Evolutionary conservation across 495 filamentous ascomycete species (phyloP).

Genomic region (Viridothelium virens): DNA sequence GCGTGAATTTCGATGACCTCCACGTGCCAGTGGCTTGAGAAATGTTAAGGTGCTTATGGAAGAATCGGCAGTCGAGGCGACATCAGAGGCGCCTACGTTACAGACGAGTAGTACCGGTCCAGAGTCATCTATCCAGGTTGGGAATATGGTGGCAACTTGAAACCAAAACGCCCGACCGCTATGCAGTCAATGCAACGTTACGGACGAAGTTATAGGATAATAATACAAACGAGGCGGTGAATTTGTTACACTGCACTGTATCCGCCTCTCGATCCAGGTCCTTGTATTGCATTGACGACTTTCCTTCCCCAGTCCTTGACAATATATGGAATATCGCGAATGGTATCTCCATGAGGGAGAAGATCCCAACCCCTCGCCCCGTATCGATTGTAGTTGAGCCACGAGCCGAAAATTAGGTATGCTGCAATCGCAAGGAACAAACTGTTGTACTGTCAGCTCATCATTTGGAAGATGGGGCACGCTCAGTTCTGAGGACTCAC

Average conservation of each 20-base stretch:
- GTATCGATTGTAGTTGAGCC: slow-evolving; percentile 98
- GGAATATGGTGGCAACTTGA: not conserved
- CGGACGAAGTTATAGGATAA: not conserved
- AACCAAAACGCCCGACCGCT: not conserved
- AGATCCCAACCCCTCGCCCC: slow-evolving; percentile 93
- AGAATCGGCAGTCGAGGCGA: not conserved
- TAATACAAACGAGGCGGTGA: not conserved
- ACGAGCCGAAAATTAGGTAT: slow-evolving; percentile 96
- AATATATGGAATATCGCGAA: slow-evolving; percentile 87
- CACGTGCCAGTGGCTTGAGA: not conserved
- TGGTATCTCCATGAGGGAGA: slow-evolving; percentile 83
- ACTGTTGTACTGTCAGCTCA: slow-evolving; percentile 38
- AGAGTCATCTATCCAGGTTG: too few species aligned
- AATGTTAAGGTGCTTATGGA: not conserved
- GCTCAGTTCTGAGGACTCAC: slow-evolving; percentile 47
- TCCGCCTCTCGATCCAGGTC: slow-evolving; percentile 69
- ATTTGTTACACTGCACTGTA: slow-evolving; percentile 78
- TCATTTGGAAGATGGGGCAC: not conserved
- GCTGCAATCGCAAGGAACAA: slow-evolving; percentile 76
- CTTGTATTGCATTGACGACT: slow-evolving; percentile 76
- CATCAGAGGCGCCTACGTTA: too few species aligned
- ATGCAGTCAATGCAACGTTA: slow-evolving; percentile 7
- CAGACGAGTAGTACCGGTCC: too few species aligned
- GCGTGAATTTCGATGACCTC: not conserved
- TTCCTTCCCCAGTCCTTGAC: slow-evolving; percentile 76